Evolutionary conservation across 306 rosid genomes (phyloP).

Genomic region (Vigna radiata): DNA sequence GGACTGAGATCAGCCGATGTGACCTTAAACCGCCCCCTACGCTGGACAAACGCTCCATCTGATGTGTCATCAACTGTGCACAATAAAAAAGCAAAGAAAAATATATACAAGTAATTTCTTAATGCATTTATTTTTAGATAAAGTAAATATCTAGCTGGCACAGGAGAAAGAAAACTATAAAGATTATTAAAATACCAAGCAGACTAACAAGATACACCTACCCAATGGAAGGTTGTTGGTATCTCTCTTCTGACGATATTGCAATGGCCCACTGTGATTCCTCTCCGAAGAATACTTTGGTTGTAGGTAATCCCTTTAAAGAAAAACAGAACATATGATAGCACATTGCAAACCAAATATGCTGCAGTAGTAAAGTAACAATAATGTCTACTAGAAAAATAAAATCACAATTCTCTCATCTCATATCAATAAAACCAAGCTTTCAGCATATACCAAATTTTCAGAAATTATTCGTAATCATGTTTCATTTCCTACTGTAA

Average conservation of each 20-base stretch:
- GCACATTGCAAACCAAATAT: conserved; percentile 29
- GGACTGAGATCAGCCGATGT: conserved; percentile 84
- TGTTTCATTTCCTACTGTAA: conserved; percentile 26
- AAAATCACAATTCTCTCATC: conserved; percentile 32
- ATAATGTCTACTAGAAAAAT: background rate
- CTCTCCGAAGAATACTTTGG: conserved; percentile 67
- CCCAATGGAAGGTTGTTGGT: conserved; percentile 67
- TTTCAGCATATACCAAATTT: conserved; percentile 29
- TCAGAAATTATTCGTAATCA: conserved; percentile 33
- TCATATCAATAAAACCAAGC: conserved; percentile 18
- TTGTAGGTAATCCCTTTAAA: conserved; percentile 81
- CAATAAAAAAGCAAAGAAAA: conserved; percentile 13
- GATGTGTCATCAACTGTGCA: conserved; percentile 80
- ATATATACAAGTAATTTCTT: background rate
- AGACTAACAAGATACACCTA: conserved; percentile 45
- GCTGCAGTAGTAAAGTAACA: conserved; percentile 36
- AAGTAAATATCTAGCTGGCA: conserved; percentile 32
- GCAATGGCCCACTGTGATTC: conserved; percentile 81
- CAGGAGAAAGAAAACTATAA: conserved; percentile 28
- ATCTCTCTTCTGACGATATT: conserved; percentile 79
- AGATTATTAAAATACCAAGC: conserved; percentile 25
- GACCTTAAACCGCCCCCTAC: conserved; percentile 93
- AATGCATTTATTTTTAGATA: conserved; percentile 31
- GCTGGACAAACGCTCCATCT: conserved; percentile 87
- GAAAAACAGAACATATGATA: conserved; percentile 40